These are phyloP conservation scores for Trichoderma breve DNA, from an alignment of 2,329 filamentous ascomycete genomes.

Conservation along the genomic window DNA sequence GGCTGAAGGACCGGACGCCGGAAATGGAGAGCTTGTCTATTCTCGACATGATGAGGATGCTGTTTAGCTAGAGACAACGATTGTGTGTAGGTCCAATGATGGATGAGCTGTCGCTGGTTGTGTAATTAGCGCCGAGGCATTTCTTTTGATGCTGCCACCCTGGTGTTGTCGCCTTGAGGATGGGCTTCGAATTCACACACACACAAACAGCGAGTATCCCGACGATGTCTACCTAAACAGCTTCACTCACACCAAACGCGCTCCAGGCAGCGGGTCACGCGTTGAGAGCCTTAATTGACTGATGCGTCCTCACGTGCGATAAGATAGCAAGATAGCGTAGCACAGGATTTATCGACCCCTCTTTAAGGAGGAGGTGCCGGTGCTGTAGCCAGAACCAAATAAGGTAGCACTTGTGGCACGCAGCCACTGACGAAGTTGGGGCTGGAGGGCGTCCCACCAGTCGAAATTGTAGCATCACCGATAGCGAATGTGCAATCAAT, in stretches of 20 bases:
- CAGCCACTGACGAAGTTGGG: slow-evolving; percentile 2
- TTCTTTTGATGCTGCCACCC: not conserved
- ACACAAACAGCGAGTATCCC: not conserved
- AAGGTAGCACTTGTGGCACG: not conserved
- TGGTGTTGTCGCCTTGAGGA: not conserved
- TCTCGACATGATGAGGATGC: slow-evolving; percentile 57
- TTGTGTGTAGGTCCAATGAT: not conserved
- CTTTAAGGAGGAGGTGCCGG: not conserved
- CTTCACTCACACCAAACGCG: slow-evolving; percentile 12
- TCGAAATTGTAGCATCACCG: not conserved
- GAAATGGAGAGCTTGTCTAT: slow-evolving; percentile 87
- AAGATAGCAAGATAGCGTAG: not conserved
- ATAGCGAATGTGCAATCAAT: not conserved
- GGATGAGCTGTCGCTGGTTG: not conserved
- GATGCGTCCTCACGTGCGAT: slow-evolving; percentile 27
- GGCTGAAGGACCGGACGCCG: slow-evolving; percentile 83
- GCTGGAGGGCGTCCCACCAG: not conserved
- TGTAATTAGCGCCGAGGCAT: not conserved
- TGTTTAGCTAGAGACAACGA: slow-evolving; percentile 14
- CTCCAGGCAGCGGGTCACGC: slow-evolving; percentile 22
- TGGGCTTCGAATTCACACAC: not conserved
- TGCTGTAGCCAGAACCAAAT: not conserved
- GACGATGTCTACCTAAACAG: not conserved
- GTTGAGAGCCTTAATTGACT: slow-evolving; percentile 21
- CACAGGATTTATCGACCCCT: slow-evolving; percentile 5